Base-by-base conservation (phyloP, 148 eudicot species). In the Cornus suecica region DNA sequence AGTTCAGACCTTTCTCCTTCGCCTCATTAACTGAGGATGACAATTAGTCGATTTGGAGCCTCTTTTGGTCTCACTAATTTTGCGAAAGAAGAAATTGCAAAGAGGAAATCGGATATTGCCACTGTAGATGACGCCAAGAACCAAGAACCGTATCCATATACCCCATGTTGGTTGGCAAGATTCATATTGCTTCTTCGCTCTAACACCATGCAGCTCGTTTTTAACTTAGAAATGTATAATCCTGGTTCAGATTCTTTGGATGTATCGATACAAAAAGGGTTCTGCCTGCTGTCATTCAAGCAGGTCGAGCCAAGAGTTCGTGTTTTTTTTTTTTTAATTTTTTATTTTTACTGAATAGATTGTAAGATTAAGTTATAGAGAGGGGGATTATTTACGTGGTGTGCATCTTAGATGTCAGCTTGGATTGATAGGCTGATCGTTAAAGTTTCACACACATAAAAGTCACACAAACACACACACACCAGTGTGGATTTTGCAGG, bases 1-100 rank as follows among this genome's bases (percentile, higher is more conserved):
- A 96, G 78, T 93, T 96, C 82, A 87, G 74, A 83, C 98, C 98
- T 61, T 91, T 96, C 84, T 93, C 98, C 71, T 96, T 96, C 60
- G 91, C 98, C 61, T 58, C 87, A 48, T 78, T 96, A 82, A 80
- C 88, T 5, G 97, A 96, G 11, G 99, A 96, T 10, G 99, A 93
- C 10, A 97, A 96, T 31, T 96, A 90, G 86, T 75, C 72, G 10
- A 61, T 62, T 48, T 5, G 0, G 13, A 32, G 14, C 37, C 72
- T 32, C 48, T 41, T 68, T 11, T 7, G 24, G 29, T 71, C 22
- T 42, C 23, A 65, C n/a, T 29, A 66, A 42, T 76, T 79, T 66
- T 65, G 71, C 61, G 42, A 69, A 71, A 20, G 78, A 74, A 58
- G 69, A 74, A 75, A 45, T 34, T 31, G 31, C 68, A 26, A 42